Conservation (phyloP, 192 early-diverging fungal species). For the Rhizophagus sp. region DNA sequence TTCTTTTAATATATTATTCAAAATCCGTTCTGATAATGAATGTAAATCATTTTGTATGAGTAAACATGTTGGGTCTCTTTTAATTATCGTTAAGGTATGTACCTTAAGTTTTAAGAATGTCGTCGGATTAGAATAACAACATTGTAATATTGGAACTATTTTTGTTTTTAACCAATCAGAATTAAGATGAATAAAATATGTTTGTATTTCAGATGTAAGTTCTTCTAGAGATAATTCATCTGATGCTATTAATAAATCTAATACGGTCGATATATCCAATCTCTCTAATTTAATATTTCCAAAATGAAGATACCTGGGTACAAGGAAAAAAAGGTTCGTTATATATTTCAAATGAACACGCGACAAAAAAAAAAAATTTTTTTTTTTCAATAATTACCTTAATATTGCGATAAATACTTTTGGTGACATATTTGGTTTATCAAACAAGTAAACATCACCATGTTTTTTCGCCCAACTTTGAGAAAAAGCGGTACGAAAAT, state of each 20-base stretch:
- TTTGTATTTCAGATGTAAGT: neutral
- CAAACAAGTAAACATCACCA: neutral
- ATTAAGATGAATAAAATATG: neutral
- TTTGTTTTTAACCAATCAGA: neutral
- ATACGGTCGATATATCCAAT: conserved; percentile 6
- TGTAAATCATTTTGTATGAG: neutral
- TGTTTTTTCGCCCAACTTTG: conserved; percentile 7
- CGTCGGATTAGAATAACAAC: neutral
- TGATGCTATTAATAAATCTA: conserved; percentile 5
- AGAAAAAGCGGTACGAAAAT: conserved; percentile 26
- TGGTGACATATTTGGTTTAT: conserved; percentile 20
- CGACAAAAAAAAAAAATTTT: no score
- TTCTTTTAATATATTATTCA: neutral
- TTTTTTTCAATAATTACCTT: neutral
- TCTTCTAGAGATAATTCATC: conserved; percentile 7
- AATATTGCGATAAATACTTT: conserved; percentile 15
- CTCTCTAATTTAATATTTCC: neutral
- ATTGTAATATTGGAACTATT: neutral
- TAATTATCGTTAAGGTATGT: neutral
- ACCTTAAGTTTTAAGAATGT: neutral
- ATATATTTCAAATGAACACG: no score
- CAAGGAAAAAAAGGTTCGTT: neutral
- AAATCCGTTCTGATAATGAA: neutral
- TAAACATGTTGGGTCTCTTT: neutral
- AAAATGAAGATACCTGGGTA: conserved; percentile 4